Percentiles rank a stretch among this genome's conserved stretches.
Evolutionary conservation across 805 yeast genomes (phyloP).

Genomic region (Hanseniaspora occidentalis): DNA sequence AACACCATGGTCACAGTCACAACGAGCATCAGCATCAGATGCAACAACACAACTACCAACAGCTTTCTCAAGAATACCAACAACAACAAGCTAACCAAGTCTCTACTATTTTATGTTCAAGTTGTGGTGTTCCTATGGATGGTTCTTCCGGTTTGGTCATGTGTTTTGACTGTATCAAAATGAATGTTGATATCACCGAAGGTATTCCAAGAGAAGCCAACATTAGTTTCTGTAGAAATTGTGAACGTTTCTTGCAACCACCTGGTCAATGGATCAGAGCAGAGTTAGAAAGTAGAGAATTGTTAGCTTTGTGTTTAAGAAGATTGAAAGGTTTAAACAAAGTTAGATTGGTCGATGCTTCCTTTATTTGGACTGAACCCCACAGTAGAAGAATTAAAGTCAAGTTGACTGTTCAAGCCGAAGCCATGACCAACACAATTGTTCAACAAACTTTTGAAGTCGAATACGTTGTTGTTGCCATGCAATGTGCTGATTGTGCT

Average conservation of each 20-base stretch:
- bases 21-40: not conserved
- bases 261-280: constrained; percentile 90
- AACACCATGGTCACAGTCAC: not conserved
- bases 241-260: constrained; percentile 92
- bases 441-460: constrained; percentile 92
- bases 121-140: constrained; percentile 98
- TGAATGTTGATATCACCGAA: constrained; percentile 86
- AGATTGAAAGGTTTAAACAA: constrained; percentile 78
- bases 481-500: constrained; percentile 99
- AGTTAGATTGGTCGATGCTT: constrained; percentile 83
- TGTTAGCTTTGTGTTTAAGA: constrained; percentile 80
- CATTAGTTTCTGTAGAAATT: constrained; percentile 88
- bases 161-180: constrained; percentile 95
- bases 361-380: constrained; percentile 98
- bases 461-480: constrained; percentile 83
- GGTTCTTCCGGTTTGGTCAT: constrained; percentile 86
- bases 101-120: constrained; percentile 91
- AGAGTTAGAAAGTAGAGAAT: constrained; percentile 82
- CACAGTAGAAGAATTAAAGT: constrained; percentile 91
- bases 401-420: constrained; percentile 91
- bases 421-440: constrained; percentile 82
- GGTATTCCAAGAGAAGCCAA: constrained; percentile 93
- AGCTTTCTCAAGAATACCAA: constrained; percentile 15
- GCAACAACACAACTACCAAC: constrained; percentile 22
- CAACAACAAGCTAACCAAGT: constrained; percentile 22